Evolutionary conservation across 805 yeast species (phyloP).

Genomic region (Candida ulmi): DNA sequence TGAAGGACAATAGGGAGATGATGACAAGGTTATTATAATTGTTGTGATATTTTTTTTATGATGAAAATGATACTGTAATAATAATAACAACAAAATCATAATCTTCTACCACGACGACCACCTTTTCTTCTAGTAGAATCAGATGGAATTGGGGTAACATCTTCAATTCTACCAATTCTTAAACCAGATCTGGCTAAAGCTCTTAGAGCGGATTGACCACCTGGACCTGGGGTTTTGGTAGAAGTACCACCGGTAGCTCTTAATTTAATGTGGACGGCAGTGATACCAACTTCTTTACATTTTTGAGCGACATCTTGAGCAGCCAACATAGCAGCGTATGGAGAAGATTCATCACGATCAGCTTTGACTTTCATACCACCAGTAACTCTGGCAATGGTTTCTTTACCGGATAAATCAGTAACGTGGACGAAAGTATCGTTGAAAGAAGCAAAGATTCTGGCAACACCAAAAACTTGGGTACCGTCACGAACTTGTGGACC

Average conservation of each 20-base stretch:
- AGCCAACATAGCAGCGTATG: slow-evolving; percentile 99
- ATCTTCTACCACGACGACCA: slow-evolving; percentile 99
- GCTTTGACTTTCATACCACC: slow-evolving; percentile 99
- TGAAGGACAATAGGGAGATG: slow-evolving; percentile 2
- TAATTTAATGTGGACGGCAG: slow-evolving; percentile 98
- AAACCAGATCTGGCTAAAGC: slow-evolving; percentile 99
- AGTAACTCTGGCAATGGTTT: slow-evolving; percentile 99
- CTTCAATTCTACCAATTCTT: slow-evolving; percentile 99
- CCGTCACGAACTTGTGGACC: slow-evolving; percentile 93
- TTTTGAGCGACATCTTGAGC: slow-evolving; percentile 99
- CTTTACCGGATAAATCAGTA: slow-evolving; percentile 99
- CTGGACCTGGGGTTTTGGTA: slow-evolving; percentile 99
- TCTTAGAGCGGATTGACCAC: slow-evolving; percentile 99
- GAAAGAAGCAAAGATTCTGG: slow-evolving; percentile 99
- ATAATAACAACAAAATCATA: slow-evolving; percentile 41
- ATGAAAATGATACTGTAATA: background rate
- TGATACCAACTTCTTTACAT: slow-evolving; percentile 99
- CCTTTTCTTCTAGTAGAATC: slow-evolving; percentile 99
- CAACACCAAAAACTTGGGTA: slow-evolving; percentile 99
- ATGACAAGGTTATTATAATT: slow-evolving; percentile 1
- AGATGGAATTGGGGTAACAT: slow-evolving; percentile 99
- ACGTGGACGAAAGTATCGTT: slow-evolving; percentile 99
- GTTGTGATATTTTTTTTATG: background rate
- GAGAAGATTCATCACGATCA: slow-evolving; percentile 99
- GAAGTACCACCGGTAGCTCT: slow-evolving; percentile 99